Conservation (phyloP, 306 rosid species). For the Vigna angularis region DNA sequence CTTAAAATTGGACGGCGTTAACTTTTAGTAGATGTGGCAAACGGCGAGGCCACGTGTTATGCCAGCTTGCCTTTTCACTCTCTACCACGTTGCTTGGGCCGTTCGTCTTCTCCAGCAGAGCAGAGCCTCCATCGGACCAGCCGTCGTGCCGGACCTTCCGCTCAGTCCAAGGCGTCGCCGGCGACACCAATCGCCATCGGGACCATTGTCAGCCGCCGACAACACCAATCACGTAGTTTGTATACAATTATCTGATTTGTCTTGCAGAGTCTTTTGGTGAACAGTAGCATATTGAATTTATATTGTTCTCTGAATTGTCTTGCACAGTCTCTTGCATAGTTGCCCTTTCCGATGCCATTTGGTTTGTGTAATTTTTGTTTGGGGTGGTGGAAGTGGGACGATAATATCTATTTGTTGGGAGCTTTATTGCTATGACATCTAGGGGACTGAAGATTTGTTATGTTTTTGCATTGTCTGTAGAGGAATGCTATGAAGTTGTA, state of each 20-base stretch:
- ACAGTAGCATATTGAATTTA: not conserved
- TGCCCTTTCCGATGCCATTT: constrained; percentile 7
- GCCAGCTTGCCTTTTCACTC: no score
- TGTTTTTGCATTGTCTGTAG: not conserved
- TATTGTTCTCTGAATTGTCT: not conserved
- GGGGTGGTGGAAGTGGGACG: constrained; percentile 19
- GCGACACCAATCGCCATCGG: no score
- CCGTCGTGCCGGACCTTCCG: no score
- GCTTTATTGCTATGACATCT: constrained; percentile 7
- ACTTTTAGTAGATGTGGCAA: no score
- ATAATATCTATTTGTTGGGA: constrained; percentile 4
- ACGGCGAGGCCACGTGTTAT: no score
- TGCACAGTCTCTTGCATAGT: not conserved
- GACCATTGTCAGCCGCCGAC: no score
- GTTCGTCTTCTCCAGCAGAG: no score
- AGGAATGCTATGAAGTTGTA: not conserved
- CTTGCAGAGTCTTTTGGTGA: not conserved
- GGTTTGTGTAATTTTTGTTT: constrained; percentile 30
- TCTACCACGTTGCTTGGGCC: no score
- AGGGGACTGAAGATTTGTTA: constrained; percentile 5
- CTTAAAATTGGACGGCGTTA: no score
- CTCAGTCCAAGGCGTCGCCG: no score
- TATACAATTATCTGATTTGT: not conserved
- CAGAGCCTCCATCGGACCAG: no score
- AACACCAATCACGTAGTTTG: not conserved